Evolutionary conservation across 2,329 filamentous ascomycete species (phyloP), one percentile per base, ranked within the genome.

Genomic region (Trichoderma oligosporum): DNA sequence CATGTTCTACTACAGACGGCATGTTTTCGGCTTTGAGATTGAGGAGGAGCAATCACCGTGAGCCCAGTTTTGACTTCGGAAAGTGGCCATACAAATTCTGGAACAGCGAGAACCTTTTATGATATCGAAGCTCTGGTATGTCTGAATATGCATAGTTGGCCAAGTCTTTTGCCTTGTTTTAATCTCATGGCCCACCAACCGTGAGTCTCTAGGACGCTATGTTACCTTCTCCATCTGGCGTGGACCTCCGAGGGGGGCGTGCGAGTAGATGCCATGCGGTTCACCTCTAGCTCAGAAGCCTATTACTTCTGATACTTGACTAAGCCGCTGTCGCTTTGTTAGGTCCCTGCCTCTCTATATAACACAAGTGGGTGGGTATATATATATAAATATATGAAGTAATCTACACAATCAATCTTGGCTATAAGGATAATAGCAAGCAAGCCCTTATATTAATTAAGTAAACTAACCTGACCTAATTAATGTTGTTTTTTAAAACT

Each of bases 221-320:
- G 33, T 22, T 22, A 54, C 51, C 56, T 58, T 48, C 42, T 58
- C 45, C n/a, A 57, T 52, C 14, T 38, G 55, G 55, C 25, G 29
- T 38, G 33, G 42, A 46, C 16, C 46, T 18, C 53, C 54, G 45
- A 29, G n/a, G 35, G n/a, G 39, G 39, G 41, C 27, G 39, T 35
- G 39, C 16, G 11, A 12, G 20, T 20, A 29, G 6, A 6, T 24
- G 33, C 25, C 36, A 27, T 22, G 36, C 51, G 9, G 22, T 16
- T 20, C 41, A 47, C 42, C 33, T 39, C 18, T 16, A 41, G 7
- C 24, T 39, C 16, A 47, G 42, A 56, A 18, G 16, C 16, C 35
- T 39, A 31, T 7, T 39, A 39, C n/a, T n/a, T n/a, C n/a, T n/a
- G n/a, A n/a, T n/a, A n/a, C n/a, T n/a, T n/a, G n/a, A n/a, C n/a